Conservation (phyloP, 257 asterid genomes). For the Solanum dulcamara region DNA sequence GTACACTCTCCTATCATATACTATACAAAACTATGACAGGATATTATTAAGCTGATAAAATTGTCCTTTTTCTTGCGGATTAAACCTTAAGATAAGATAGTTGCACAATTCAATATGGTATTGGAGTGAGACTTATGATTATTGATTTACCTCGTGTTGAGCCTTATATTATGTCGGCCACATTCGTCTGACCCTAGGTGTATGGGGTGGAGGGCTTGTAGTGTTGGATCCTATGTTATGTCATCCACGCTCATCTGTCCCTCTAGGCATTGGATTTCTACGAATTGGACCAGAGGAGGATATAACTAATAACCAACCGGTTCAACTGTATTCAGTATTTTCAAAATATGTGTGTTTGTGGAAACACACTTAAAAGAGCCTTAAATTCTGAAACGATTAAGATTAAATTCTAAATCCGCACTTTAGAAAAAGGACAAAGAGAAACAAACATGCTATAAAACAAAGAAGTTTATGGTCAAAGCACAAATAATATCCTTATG, state of each 20-base stretch:
- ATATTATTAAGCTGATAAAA: background rate
- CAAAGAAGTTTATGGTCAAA: constrained; percentile 20
- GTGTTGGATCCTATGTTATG: background rate
- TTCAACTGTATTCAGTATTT: background rate
- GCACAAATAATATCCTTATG: constrained; percentile 16
- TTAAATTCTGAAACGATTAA: background rate
- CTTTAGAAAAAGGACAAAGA: background rate
- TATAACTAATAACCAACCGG: background rate
- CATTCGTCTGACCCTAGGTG: background rate
- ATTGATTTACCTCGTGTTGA: background rate
- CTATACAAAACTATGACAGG: background rate
- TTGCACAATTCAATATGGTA: background rate
- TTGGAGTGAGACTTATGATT: background rate
- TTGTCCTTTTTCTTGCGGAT: background rate
- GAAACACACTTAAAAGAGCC: background rate
- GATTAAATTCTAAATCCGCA: background rate
- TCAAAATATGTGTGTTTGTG: background rate
- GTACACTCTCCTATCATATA: background rate
- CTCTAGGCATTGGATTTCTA: background rate
- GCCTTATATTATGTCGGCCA: background rate
- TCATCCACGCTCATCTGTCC: background rate
- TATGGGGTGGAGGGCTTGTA: background rate
- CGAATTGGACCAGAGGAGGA: background rate
- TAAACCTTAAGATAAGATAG: background rate
- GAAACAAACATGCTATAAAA: constrained; percentile 22